These are phyloP conservation scores for Neonectria faginata DNA, from an alignment of 2,329 filamentous ascomycete genomes.

Conservation along the genomic window DNA sequence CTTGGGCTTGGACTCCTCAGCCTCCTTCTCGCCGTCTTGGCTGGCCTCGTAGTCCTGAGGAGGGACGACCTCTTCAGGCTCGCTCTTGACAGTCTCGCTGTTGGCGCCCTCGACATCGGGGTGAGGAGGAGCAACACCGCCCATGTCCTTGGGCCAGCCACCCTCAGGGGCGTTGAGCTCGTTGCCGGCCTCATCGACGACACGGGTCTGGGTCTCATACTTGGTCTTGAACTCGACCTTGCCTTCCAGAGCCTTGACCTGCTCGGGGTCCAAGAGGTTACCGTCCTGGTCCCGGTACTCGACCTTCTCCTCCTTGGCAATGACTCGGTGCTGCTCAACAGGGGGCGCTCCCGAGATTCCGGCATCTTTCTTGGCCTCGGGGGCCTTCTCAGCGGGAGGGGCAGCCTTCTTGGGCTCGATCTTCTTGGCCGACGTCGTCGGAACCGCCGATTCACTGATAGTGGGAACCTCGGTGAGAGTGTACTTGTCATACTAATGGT, in stretches of 20 bases:
- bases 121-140: constrained; percentile 67
- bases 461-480: constrained; percentile 41
- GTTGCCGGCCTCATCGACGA: constrained; percentile 84
- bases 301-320: constrained; percentile 79
- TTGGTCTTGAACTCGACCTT: constrained; percentile 96
- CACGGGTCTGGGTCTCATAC: constrained; percentile 92
- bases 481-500: constrained; percentile 63
- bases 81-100: constrained; percentile 64
- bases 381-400: constrained; percentile 38
- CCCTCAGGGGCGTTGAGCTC: constrained; percentile 69
- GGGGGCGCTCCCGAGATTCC: constrained; percentile 63
- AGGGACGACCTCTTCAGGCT: constrained; percentile 52
- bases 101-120: constrained; percentile 72
- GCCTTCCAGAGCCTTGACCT: constrained; percentile 86
- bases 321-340: constrained; percentile 61
- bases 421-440: constrained; percentile 45
- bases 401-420: constrained; percentile 44
- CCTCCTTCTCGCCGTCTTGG: constrained; percentile 70
- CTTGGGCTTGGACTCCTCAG: constrained; percentile 67
- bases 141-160: constrained; percentile 52
- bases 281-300: constrained; percentile 97
- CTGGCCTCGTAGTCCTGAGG: constrained; percentile 59
- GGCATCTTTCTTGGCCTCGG: constrained; percentile 42
- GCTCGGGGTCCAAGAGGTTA: constrained; percentile 84
- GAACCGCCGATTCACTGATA: constrained; percentile 46